These are phyloP conservation scores for Phytophthora meadii DNA, from an alignment of 352 stramenopile species.

Conservation along the genomic window DNA sequence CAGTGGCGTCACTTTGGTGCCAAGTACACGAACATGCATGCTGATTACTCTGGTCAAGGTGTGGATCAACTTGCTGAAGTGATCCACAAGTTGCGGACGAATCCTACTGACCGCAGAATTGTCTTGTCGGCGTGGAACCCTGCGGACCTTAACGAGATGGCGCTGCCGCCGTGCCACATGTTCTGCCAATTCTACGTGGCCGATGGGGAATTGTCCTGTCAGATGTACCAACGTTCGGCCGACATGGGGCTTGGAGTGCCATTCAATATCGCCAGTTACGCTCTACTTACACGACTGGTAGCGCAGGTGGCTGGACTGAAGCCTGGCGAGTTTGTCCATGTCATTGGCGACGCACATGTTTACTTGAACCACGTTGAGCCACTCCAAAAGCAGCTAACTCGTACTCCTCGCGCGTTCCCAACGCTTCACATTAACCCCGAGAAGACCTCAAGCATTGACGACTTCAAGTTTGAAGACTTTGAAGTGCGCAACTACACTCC, in stretches of 20 bases:
- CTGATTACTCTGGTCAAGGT: slow-evolving; percentile 97
- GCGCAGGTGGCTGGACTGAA: slow-evolving; percentile 95
- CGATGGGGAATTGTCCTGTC: slow-evolving; percentile 82
- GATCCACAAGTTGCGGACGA: slow-evolving; percentile 98
- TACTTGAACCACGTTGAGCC: slow-evolving; percentile 99
- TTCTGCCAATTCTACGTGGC: slow-evolving; percentile 97
- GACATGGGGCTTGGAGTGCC: slow-evolving; percentile 99
- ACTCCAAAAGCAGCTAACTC: slow-evolving; percentile 95
- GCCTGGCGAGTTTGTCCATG: slow-evolving; percentile 98
- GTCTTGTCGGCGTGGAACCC: slow-evolving; percentile 99
- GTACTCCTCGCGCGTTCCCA: slow-evolving; percentile 95
- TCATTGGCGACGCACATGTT: slow-evolving; percentile 99
- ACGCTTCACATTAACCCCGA: slow-evolving; percentile 91
- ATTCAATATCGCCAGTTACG: slow-evolving; percentile 99
- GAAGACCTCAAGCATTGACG: slow-evolving; percentile 94
- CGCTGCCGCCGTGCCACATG: slow-evolving; percentile 99
- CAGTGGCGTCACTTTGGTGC: slow-evolving; percentile 99
- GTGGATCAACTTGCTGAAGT: slow-evolving; percentile 99
- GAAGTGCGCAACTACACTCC: slow-evolving; percentile 96
- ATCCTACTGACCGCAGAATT: slow-evolving; percentile 98
- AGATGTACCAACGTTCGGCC: slow-evolving; percentile 99
- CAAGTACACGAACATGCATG: slow-evolving; percentile 98
- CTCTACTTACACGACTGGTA: slow-evolving; percentile 96
- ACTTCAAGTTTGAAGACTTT: slow-evolving; percentile 97
- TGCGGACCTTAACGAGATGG: slow-evolving; percentile 96